Base-by-base conservation (phyloP, 306 rosid genomes). In the Dalbergia oliveri region DNA sequence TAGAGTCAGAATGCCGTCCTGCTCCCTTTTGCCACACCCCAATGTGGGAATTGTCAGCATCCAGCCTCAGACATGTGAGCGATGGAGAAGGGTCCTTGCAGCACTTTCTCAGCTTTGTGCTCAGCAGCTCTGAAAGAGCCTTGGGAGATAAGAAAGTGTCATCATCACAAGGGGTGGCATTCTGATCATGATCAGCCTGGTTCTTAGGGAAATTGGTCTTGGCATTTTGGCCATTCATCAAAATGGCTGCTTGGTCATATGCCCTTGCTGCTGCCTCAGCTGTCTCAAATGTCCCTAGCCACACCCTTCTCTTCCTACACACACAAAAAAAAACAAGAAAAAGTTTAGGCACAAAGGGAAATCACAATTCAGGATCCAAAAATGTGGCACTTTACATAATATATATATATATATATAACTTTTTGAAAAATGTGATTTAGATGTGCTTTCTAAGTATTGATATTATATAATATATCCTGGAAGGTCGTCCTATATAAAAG, bases 231-330 rank as follows among this genome's bases (percentile, higher is more conserved):
- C 99, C 99, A 68, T 86, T 95, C 98, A 95, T 91, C 87, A 95
- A 64, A 19, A 95, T 90, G 18, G 99, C 90, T 35, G 99, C 99
- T 87, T 95, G 99, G 74, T 95, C 99, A 80, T 95, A 95, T 6
- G 99, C 99, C 73, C 96, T 82, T 23, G 99, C 99, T 23, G 99
- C 99, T 1, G 97, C 97, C 88, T 95, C 98, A 3, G 98, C 99
- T 34, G 99, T 93, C 91, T 93, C 98, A 78, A 95, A 95, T 66
- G 99, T 95, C 4, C 99, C 99, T 3, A 95, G 87, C 99, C 99
- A 95, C 68, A 95, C 95, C 88, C 99, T 93, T 75, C 97, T 91
- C 91, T 95, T 95, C 79, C 99, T 95, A 66, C 16, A 50, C 35
- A 41, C 13, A 41, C 1, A 16, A 14, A 65, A 5, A 53, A 45